A percentile compares a stretch with the other conserved stretches of the same genome.
These are phyloP conservation scores for Clonostachys sp. DNA, from an alignment of 2,329 filamentous ascomycete genomes.

Conservation along the genomic window DNA sequence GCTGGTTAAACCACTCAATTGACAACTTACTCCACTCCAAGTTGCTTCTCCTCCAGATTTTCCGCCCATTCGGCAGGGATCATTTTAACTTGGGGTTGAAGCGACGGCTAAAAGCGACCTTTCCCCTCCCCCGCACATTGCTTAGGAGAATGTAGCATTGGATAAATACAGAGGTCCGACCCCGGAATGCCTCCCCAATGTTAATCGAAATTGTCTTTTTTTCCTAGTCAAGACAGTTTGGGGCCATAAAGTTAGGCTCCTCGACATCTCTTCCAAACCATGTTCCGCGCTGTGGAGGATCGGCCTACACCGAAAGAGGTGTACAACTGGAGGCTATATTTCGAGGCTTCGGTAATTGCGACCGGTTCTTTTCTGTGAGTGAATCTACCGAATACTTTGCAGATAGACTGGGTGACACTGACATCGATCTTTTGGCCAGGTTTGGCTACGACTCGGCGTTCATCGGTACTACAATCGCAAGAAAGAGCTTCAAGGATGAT, in stretches of 20 bases:
- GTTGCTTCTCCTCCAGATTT: too few relatives aligned
- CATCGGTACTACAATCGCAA: conserved; percentile 48
- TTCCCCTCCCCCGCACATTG: neutral
- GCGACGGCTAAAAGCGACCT: neutral
- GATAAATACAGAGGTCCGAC: too few relatives aligned
- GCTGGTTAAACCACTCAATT: too few relatives aligned
- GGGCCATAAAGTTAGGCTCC: too few relatives aligned
- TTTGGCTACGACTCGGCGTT: conserved; percentile 51
- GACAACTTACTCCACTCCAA: too few relatives aligned
- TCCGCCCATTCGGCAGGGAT: too few relatives aligned
- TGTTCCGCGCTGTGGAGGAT: conserved; percentile 43
- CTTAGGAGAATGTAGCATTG: too few relatives aligned
- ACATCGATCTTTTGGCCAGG: conserved; percentile 13
- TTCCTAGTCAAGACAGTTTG: neutral
- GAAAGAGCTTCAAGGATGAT: conserved; percentile 38
- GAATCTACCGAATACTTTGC: neutral
- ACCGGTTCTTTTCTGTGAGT: conserved; percentile 36
- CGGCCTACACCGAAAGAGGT: conserved; percentile 50
- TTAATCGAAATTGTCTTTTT: neutral
- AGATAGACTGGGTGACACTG: neutral
- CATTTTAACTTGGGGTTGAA: too few relatives aligned
- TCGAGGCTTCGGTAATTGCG: conserved; percentile 39
- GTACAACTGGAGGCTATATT: conserved; percentile 47
- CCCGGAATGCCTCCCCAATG: too few relatives aligned
- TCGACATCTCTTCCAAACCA: too few relatives aligned